Evolutionary conservation across 164 flowering plant species (phyloP).

Genomic region (Nymphaea thermarum): DNA sequence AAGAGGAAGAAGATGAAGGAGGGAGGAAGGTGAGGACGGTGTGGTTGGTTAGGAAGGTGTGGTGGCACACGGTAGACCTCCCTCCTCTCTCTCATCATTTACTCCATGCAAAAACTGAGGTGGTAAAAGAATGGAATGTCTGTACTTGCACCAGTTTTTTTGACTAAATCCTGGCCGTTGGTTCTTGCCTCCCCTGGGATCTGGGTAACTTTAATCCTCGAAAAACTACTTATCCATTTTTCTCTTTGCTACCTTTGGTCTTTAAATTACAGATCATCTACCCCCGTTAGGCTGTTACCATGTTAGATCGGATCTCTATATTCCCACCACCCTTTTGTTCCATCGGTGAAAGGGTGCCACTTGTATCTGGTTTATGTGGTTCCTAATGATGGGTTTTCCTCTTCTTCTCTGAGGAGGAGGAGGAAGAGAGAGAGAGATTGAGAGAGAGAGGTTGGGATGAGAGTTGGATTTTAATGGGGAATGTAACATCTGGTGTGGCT

Average conservation of each 20-base stretch:
- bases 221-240: neutral
- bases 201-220: conserved; percentile 2
- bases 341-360: neutral
- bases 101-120: neutral
- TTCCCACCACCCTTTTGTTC: conserved; percentile 15
- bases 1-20: neutral
- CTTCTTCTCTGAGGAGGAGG: neutral
- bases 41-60: neutral
- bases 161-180: conserved; percentile 64
- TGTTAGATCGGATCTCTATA: conserved; percentile 42
- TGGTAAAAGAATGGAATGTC: conserved; percentile 1
- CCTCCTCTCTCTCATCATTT: no score
- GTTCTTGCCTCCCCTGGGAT: conserved; percentile 6
- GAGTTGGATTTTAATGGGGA: conserved; percentile 48
- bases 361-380: neutral
- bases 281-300: conserved; percentile 13
- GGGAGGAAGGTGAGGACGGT: neutral
- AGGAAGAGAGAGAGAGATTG: neutral
- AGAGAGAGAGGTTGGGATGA: neutral
- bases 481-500: conserved; percentile 74
- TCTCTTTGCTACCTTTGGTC: neutral
- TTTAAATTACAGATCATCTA: conserved; percentile 17
- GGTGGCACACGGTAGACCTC: neutral
- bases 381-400: neutral
- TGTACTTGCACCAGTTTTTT: conserved; percentile 29